Evolutionary conservation across 495 filamentous ascomycete genomes (phyloP).

Genomic region (Penicillium diatomitis): DNA sequence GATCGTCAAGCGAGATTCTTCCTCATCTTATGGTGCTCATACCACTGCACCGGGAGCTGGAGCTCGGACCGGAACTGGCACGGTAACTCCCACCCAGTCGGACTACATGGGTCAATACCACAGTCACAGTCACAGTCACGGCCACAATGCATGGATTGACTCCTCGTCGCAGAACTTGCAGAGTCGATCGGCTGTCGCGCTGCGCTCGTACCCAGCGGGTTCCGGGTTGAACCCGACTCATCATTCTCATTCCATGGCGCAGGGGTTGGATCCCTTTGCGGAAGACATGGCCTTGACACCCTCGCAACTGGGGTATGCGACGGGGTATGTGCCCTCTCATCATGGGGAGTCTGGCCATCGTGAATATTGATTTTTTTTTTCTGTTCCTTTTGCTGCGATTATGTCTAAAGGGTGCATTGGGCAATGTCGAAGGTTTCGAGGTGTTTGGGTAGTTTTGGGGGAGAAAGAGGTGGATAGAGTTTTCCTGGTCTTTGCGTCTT

Average conservation of each 20-base stretch:
- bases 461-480: too few species aligned
- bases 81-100: conserved; percentile 20
- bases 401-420: too few species aligned
- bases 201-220: too few species aligned
- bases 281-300: conserved; percentile 24
- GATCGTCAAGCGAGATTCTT: conserved; percentile 29
- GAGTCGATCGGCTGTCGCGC: conserved; percentile 4
- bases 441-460: too few species aligned
- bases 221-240: too few species aligned
- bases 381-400: not conserved
- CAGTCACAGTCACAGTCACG: not conserved
- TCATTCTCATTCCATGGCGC: conserved; percentile 20
- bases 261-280: conserved; percentile 24
- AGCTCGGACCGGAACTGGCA: too few species aligned
- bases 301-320: conserved; percentile 25
- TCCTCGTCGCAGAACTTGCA: conserved; percentile 16
- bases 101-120: conserved; percentile 26
- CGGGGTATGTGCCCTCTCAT: conserved; percentile 21
- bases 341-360: conserved; percentile 21
- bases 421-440: too few species aligned
- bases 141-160: conserved; percentile 20
- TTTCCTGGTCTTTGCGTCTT: too few species aligned
- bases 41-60: not conserved
- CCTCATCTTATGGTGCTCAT: conserved; percentile 19
- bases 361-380: conserved; percentile 13